These are phyloP conservation scores for Podila verticillata DNA, from an alignment of 192 early-diverging fungal species.

Conservation along the genomic window DNA sequence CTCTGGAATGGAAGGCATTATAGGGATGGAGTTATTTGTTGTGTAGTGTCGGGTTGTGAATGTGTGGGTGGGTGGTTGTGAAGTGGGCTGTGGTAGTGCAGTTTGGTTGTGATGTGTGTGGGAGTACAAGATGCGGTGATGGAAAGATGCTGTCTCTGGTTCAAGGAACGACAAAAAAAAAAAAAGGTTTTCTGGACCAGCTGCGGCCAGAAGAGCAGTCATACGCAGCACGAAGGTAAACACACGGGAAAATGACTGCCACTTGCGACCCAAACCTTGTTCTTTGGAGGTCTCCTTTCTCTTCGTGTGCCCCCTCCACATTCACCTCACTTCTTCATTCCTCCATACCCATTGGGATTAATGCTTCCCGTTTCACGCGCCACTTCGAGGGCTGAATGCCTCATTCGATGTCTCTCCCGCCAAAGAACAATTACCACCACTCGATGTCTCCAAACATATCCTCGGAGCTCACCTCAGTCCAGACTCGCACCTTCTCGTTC, in stretches of 20 bases:
- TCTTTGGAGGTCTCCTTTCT: neutral
- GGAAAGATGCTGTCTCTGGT: neutral
- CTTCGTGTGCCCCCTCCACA: neutral
- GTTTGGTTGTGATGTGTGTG: neutral
- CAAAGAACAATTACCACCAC: neutral
- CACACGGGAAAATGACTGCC: neutral
- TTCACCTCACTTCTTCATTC: no score
- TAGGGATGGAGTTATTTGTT: neutral
- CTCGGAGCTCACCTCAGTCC: no score
- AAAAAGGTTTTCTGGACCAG: neutral
- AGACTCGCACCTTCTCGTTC: no score
- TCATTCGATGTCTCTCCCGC: neutral
- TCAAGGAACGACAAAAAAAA: neutral
- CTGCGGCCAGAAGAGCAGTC: constrained; percentile 12
- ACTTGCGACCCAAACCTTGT: neutral
- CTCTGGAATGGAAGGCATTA: constrained; percentile 75
- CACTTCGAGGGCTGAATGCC: neutral
- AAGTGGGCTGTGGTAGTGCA: neutral
- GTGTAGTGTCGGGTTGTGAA: neutral
- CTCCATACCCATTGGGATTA: neutral
- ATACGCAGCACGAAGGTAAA: neutral
- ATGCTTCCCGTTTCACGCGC: neutral
- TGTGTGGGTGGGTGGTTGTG: neutral
- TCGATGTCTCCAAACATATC: no score
- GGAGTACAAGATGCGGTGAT: neutral